phyloP scores from a whole-genome alignment of 306 rosid species.

The Dicorynia guianensis region DNA sequence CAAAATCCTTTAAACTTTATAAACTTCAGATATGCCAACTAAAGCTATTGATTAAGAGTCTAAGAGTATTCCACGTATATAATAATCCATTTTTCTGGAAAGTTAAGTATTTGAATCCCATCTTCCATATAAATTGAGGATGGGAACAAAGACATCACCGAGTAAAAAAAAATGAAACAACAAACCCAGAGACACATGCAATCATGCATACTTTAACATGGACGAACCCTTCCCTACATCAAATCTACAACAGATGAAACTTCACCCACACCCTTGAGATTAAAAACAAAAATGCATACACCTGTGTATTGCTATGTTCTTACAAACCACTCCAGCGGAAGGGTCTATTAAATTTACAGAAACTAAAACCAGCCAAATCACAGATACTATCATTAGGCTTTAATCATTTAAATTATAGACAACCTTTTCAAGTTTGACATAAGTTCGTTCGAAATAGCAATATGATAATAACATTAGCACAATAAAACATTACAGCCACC shows the following conservation, averaged over 20 bases:
- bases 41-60: too few relatives aligned
- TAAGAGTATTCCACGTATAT: too few relatives aligned
- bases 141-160: neutral
- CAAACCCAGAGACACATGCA: neutral
- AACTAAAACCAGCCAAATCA: neutral
- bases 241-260: too few relatives aligned
- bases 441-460: neutral
- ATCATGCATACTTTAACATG: neutral
- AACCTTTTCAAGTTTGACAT: too few relatives aligned
- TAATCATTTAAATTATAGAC: too few relatives aligned
- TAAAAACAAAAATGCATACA: too few relatives aligned
- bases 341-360: neutral
- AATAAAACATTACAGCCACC: neutral
- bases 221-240: neutral
- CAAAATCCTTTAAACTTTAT: too few relatives aligned
- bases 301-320: too few relatives aligned
- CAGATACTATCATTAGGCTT: neutral
- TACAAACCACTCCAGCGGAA: neutral
- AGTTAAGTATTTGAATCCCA: neutral
- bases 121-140: neutral
- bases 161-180: neutral
- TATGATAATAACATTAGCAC: neutral
- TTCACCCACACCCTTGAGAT: neutral
- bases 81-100: too few relatives aligned
- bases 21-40: too few relatives aligned